Percentiles rank a stretch among this genome's conserved stretches.
These are phyloP conservation scores for Cyamopsis tetragonoloba DNA, from an alignment of 306 rosid species.

Conservation along the genomic window DNA sequence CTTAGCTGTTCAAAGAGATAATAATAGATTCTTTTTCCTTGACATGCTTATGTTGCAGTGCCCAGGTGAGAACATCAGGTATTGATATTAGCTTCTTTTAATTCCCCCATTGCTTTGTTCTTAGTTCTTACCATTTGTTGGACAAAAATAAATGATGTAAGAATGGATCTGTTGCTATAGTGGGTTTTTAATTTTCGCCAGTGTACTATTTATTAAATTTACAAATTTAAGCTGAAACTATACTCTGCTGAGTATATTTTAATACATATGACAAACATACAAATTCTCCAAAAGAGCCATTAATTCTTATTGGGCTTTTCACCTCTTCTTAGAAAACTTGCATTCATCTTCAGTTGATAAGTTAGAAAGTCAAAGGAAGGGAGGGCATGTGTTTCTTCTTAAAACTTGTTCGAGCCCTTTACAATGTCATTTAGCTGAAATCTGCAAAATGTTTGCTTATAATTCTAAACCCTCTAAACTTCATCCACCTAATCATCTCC, in stretches of 20 bases:
- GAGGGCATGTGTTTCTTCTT: background rate
- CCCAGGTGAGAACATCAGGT: slow-evolving; percentile 83
- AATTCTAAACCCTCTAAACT: background rate
- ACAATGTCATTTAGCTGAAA: background rate
- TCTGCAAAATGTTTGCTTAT: background rate
- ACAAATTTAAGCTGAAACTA: background rate
- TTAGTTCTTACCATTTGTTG: background rate
- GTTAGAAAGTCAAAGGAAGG: background rate
- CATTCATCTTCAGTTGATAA: background rate
- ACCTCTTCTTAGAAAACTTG: background rate
- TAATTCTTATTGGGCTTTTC: background rate
- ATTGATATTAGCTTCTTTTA: slow-evolving; percentile 14
- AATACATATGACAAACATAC: background rate
- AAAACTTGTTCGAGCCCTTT: background rate
- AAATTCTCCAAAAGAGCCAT: background rate
- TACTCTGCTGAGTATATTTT: background rate
- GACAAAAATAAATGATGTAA: background rate
- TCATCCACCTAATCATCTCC: background rate
- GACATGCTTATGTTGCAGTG: slow-evolving; percentile 75
- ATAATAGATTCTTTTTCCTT: slow-evolving; percentile 57
- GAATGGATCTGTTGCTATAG: background rate
- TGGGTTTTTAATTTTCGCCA: background rate
- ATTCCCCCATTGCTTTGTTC: background rate
- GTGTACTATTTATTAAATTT: background rate
- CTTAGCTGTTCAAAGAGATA: slow-evolving; percentile 76